These are phyloP conservation scores for Aureobasidium zeae DNA, from an alignment of 2,329 filamentous ascomycete genomes.

Conservation along the genomic window DNA sequence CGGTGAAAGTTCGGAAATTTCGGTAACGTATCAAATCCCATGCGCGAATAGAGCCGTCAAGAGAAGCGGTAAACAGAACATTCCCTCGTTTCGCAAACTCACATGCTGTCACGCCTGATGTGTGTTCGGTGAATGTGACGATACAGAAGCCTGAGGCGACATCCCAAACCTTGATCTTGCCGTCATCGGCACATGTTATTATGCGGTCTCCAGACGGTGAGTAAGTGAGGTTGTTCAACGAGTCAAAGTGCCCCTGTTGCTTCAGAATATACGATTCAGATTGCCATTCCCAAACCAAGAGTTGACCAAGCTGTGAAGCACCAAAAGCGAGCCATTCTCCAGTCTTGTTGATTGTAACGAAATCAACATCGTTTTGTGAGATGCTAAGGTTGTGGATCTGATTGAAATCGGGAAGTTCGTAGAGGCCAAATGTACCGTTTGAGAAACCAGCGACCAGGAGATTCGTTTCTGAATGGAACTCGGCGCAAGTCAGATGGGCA, in stretches of 20 bases:
- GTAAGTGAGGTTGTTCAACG: constrained; percentile 87
- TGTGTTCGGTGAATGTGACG: constrained; percentile 96
- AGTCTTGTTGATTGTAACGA: constrained; percentile 84
- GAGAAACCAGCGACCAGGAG: constrained; percentile 96
- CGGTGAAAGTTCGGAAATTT: constrained; percentile 96
- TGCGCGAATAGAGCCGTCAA: constrained; percentile 87
- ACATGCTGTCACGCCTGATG: constrained; percentile 84
- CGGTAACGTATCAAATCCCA: constrained; percentile 95
- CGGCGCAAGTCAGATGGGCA: constrained; percentile 79
- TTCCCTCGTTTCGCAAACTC: constrained; percentile 93
- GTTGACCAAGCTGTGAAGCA: constrained; percentile 84
- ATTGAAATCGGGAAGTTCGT: constrained; percentile 93
- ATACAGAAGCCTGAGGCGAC: constrained; percentile 94
- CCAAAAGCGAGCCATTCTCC: constrained; percentile 98
- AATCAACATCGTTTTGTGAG: constrained; percentile 93
- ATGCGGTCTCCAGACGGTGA: constrained; percentile 89
- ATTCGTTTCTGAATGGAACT: constrained; percentile 77
- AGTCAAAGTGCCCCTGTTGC: constrained; percentile 94
- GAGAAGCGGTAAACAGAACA: constrained; percentile 86
- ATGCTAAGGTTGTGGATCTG: constrained; percentile 90
- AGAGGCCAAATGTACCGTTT: constrained; percentile 84
- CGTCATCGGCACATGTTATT: constrained; percentile 89
- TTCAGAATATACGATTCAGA: constrained; percentile 98
- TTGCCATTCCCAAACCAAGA: constrained; percentile 99
- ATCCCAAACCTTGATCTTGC: constrained; percentile 98